These are phyloP conservation scores for Saxophila tyrrhenica DNA, from an alignment of 495 filamentous ascomycete genomes.

Conservation along the genomic window DNA sequence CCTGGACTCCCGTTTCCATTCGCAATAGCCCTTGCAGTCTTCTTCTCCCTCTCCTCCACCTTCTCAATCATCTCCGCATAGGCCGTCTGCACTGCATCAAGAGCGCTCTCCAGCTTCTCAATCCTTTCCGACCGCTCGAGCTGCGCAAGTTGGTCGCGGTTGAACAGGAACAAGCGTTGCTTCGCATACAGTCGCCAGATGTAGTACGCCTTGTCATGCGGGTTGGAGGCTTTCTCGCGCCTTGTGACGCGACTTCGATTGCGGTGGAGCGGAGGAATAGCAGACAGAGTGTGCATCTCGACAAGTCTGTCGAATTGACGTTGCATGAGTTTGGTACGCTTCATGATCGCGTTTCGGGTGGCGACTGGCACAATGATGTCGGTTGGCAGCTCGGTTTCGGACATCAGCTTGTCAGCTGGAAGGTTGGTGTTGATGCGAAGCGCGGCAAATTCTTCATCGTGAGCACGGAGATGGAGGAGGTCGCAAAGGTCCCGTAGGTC, in stretches of 20 bases:
- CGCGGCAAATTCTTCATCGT: constrained; percentile 38
- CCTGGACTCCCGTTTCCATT: neutral
- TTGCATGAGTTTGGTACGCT: constrained; percentile 60
- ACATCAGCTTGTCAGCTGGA: constrained; percentile 18
- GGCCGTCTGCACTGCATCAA: constrained; percentile 67
- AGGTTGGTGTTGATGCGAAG: constrained; percentile 43
- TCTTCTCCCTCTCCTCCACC: constrained; percentile 34
- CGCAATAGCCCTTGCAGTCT: constrained; percentile 21
- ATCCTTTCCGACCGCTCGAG: constrained; percentile 64
- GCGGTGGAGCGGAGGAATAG: constrained; percentile 53
- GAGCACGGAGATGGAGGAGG: constrained; percentile 50
- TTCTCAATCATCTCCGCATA: constrained; percentile 58
- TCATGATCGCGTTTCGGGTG: constrained; percentile 49
- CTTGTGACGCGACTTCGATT: constrained; percentile 46
- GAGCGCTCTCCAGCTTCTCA: constrained; percentile 68
- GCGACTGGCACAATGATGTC: constrained; percentile 49
- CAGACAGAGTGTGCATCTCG: constrained; percentile 79
- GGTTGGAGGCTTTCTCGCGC: constrained; percentile 40
- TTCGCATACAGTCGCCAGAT: constrained; percentile 80
- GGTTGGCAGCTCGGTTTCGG: constrained; percentile 41
- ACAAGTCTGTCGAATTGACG: constrained; percentile 80
- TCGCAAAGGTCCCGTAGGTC: constrained; percentile 79
- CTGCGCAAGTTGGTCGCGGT: constrained; percentile 64
- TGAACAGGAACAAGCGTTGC: constrained; percentile 67
- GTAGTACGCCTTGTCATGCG: constrained; percentile 53